A percentile compares a stretch with the other conserved stretches of the same genome.
These are phyloP conservation scores for Neophaeococcomyces mojaviensis DNA, from an alignment of 2,329 filamentous ascomycete species.

Conservation along the genomic window DNA sequence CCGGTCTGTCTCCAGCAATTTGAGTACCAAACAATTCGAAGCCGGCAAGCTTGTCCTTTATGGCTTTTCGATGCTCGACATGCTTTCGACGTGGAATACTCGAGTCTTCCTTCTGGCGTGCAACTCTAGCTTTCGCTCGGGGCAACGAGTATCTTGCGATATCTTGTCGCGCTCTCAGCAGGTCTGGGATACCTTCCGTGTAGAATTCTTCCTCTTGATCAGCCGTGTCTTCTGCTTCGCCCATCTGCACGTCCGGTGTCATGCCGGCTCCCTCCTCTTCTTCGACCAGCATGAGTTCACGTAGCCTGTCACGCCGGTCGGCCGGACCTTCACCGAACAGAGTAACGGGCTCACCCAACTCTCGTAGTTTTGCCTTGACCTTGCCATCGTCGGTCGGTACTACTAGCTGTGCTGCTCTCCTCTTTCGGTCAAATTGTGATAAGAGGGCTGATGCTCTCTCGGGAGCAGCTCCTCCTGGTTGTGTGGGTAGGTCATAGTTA, in stretches of 20 bases:
- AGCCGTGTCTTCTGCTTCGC: constrained; percentile 52
- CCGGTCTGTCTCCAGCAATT: constrained; percentile 79
- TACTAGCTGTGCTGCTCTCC: constrained; percentile 76
- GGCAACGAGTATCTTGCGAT: constrained; percentile 81
- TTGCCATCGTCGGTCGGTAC: constrained; percentile 90
- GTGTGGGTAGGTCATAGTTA: constrained; percentile 72
- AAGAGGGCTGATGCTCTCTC: constrained; percentile 80
- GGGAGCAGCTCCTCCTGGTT: constrained; percentile 55
- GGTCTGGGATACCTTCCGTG: constrained; percentile 66
- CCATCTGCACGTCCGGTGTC: constrained; percentile 48
- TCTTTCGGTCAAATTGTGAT: constrained; percentile 83
- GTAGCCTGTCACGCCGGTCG: constrained; percentile 77
- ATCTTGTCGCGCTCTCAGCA: constrained; percentile 67
- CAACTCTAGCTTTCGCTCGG: constrained; percentile 67
- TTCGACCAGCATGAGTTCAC: constrained; percentile 69
- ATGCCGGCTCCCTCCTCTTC: constrained; percentile 55
- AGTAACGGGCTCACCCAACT: constrained; percentile 87
- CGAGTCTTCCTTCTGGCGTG: constrained; percentile 71
- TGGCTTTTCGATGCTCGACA: constrained; percentile 79
- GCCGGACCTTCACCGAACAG: constrained; percentile 84
- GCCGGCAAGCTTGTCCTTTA: constrained; percentile 72
- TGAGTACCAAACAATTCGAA: constrained; percentile 94
- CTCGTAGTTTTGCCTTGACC: constrained; percentile 71
- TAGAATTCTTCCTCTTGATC: constrained; percentile 93
- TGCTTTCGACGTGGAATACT: constrained; percentile 81